Evolutionary conservation across 2,329 filamentous ascomycete species (phyloP), one percentile per base, ranked within the genome.

Genomic region (Alternaria gansuensis): DNA sequence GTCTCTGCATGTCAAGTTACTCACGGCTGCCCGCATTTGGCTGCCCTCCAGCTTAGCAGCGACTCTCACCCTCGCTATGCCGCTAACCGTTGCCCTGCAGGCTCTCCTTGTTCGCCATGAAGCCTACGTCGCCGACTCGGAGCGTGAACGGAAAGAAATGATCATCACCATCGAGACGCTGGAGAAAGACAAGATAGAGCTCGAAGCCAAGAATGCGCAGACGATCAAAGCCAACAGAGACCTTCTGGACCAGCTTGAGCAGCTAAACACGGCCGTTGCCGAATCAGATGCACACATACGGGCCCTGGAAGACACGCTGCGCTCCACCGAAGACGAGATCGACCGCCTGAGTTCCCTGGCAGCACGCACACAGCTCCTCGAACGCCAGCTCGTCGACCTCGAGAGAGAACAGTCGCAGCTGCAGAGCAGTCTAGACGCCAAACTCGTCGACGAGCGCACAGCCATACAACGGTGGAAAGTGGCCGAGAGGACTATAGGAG

Each of bases 71-170:
- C 67, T 26, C 65, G 65, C 53, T 73, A 59, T 83, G 66, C 84
- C 84, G 81, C 90, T 96, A 80, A 96, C 88, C 52, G 90, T 71
- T 64, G 60, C 68, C 87, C 79, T 82, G 85, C 88, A 98, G 95
- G 93, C 93, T 60, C 84, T 99, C 56, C 87, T 99, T 40, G 88
- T 90, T 65, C 90, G 94, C 71, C 93, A 99, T 85, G 93, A 98
- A 82, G 88, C 91, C 59, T 97, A 96, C 79, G 94, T 97, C 84
- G 89, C 89, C 68, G 92, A 97, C 77, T 92, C 93, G 59, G 93
- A 97, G 82, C 87, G 88, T 68, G 93, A 97, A 76, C 90, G 93
- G 60, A 81, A 84, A 61, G 86, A 89, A 61, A 87, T 97, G 79
- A 84, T 86, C 43, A 78, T 82, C 45, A 90, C 86, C 62, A 93